A percentile compares a stretch with the other conserved stretches of the same genome.
These are phyloP conservation scores for Cutaneotrichosporon arboriforme DNA, from an alignment of 1,284 basidiomycete genomes.

Conservation along the genomic window DNA sequence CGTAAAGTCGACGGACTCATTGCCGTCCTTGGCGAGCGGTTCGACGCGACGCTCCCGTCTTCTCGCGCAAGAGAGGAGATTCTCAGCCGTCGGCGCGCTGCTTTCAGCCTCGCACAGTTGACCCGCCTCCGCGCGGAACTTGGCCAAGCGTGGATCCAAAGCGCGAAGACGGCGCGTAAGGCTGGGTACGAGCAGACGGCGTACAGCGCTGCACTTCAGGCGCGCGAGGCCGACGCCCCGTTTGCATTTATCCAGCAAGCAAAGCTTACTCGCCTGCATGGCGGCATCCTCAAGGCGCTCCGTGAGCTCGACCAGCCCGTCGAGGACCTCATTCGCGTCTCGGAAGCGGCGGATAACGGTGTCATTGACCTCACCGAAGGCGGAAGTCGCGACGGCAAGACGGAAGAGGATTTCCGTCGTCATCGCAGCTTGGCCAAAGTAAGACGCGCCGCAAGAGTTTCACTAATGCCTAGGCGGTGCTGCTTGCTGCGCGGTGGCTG, in stretches of 20 bases:
- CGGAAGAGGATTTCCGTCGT: conserved; percentile 47
- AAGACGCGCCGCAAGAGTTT: conserved; percentile 8
- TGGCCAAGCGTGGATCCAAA: conserved; percentile 82
- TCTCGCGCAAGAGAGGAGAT: conserved; percentile 90
- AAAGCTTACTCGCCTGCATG: conserved; percentile 74
- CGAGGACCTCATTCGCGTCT: conserved; percentile 1
- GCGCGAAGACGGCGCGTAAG: conserved; percentile 91
- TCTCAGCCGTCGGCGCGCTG: conserved; percentile 81
- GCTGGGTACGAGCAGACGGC: conserved; percentile 94
- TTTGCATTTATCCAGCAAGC: conserved; percentile 89
- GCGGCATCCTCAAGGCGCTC: conserved; percentile 79
- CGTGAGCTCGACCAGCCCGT: conserved; percentile 59
- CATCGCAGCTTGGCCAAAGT: conserved; percentile 62
- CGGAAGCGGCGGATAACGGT: neutral
- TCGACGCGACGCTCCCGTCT: conserved; percentile 65
- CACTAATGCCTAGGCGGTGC: conserved; percentile 59
- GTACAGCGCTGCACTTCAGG: conserved; percentile 92
- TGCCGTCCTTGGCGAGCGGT: conserved; percentile 31
- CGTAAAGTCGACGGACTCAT: conserved; percentile 19
- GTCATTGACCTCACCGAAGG: conserved; percentile 53
- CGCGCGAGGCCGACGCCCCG: conserved; percentile 65
- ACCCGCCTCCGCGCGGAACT: conserved; percentile 55
- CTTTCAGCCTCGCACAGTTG: conserved; percentile 55
- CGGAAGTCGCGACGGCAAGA: conserved; percentile 40
- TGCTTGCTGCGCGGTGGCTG: conserved; percentile 90